These are phyloP conservation scores for Lophium mytilinum DNA, from an alignment of 495 filamentous ascomycete genomes.

Conservation along the genomic window DNA sequence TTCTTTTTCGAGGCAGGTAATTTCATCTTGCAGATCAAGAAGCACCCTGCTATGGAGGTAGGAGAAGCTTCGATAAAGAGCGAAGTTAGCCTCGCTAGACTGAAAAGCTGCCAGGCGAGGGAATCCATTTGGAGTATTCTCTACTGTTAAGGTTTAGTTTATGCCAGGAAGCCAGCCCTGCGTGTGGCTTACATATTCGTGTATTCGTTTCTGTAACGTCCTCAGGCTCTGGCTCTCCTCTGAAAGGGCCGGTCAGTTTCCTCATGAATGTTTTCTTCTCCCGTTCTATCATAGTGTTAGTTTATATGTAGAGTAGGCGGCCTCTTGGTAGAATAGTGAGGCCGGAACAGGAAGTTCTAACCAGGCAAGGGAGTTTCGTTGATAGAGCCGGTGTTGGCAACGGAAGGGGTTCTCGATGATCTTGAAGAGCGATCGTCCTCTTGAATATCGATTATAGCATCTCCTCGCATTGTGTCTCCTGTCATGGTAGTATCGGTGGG, in stretches of 20 bases:
- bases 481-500: conserved; percentile 16
- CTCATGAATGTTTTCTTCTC: conserved; percentile 1
- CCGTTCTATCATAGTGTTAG: neutral
- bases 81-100: conserved; percentile 31
- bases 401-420: neutral
- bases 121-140: conserved; percentile 31
- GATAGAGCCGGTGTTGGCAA: conserved; percentile 1
- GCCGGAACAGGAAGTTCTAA: neutral
- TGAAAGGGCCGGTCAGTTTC: conserved; percentile 13
- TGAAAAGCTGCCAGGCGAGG: conserved; percentile 31
- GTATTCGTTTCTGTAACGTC: neutral
- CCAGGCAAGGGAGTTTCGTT: neutral
- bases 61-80: conserved; percentile 32
- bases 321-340: neutral
- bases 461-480: conserved; percentile 11
- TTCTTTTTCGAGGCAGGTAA: conserved; percentile 30
- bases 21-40: conserved; percentile 25
- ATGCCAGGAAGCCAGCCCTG: neutral
- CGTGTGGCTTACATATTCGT: neutral
- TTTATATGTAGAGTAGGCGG: neutral
- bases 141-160: conserved; percentile 20
- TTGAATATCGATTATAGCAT: conserved; percentile 24
- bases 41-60: conserved; percentile 37
- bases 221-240: neutral
- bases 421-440: conserved; percentile 9